Evolutionary conservation across 768 basidiomycete genomes (phyloP), one percentile per base, ranked within the genome.

Genomic region (Mycena vulgaris): DNA sequence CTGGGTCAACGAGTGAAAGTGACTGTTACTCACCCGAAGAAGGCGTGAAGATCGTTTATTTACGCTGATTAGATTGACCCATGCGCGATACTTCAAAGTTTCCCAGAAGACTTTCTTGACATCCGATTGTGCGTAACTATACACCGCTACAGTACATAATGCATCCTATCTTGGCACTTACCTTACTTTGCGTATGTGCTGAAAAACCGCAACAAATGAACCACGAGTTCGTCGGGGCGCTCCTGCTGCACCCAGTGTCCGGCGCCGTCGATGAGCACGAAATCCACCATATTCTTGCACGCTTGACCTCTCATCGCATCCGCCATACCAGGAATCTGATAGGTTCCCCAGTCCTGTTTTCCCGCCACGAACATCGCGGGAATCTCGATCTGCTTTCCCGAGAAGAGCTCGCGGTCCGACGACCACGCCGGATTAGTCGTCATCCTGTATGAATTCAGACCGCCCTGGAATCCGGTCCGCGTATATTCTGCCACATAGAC

Each of bases 401-500:
- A 71, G 63, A 90, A 89, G 31, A 85, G 77, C 28, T 78, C 73
- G 45, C 89, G 75, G 25, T 90, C 87, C 0, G 79, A 79, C 25
- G 77, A 73, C 78, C 79, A 82, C 27, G 75, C 75, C 7, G 75
- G 63, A 30, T 85, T 83, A 0, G 80, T 82, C 57, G 75, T 71
- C 66, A 81, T 79, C 30, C 90, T 84, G 73, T 91, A 91, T 67
- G 84, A 79, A 72, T 91, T 89, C 60, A 91, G 76, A 30, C 88
- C 89, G n/a, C 89, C 90, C 74, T 90, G 90, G 66, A 91, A 91
- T 1, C 91, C 89, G 2, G 87, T 89, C 47, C 84, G 80, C 0
- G 74, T 70, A 66, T 85, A 92, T 70, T 86, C 86, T 25, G 81
- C 71, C 2, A 85, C 83, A 73, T 89, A 91, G 14, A 89, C 83